Conservation (phyloP, 805 yeast species). For the Candida gorgasii region DNA sequence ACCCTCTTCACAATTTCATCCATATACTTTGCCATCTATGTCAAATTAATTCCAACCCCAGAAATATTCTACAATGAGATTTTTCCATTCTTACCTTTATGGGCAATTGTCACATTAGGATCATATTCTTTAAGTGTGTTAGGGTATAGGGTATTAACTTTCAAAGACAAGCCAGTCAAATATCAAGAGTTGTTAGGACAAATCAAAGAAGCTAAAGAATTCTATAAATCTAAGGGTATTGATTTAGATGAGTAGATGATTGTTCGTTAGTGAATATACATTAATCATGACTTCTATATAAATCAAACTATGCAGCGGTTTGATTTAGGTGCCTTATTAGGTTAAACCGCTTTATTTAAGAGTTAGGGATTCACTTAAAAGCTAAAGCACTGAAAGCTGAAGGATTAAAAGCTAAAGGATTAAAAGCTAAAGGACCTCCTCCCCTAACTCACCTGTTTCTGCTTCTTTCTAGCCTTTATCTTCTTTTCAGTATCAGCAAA, state of each 20-base stretch:
- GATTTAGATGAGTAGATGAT: conserved; percentile 37
- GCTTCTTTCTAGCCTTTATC: conserved; percentile 38
- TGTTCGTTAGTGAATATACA: conserved; percentile 15
- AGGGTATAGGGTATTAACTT: conserved; percentile 68
- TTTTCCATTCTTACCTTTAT: conserved; percentile 68
- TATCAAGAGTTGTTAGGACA: conserved; percentile 58
- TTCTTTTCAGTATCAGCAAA: conserved; percentile 82
- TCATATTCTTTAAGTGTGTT: conserved; percentile 65
- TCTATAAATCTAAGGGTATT: conserved; percentile 56
- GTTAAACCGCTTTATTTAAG: too few species aligned
- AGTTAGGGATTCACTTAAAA: too few species aligned
- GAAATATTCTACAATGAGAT: conserved; percentile 50
- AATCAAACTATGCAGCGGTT: conserved; percentile 2
- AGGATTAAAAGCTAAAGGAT: too few species aligned
- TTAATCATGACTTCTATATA: conserved; percentile 1
- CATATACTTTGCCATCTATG: conserved; percentile 51
- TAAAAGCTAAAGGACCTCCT: too few species aligned
- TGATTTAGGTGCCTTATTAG: not conserved
- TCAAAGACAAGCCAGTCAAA: conserved; percentile 70
- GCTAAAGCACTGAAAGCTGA: too few species aligned
- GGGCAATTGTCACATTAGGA: conserved; percentile 70
- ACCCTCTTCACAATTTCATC: conserved; percentile 48
- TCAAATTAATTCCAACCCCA: conserved; percentile 57
- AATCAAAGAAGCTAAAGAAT: conserved; percentile 64
- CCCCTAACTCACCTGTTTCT: not conserved